Evolutionary conservation across 169 alveolate genomes (phyloP), one percentile per base, ranked within the genome.

Genomic region (Blepharisma undulans): DNA sequence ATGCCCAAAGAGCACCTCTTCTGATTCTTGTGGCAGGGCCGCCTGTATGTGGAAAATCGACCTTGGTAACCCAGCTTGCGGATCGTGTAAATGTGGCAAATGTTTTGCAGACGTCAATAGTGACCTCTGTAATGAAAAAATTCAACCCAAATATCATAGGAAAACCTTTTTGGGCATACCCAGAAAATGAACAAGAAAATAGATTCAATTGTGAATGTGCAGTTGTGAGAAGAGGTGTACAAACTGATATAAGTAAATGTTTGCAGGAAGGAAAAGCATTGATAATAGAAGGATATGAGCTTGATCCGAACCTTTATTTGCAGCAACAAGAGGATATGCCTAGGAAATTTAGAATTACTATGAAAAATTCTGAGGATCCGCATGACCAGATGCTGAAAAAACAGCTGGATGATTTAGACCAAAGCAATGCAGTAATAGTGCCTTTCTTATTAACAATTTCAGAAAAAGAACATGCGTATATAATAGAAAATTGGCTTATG

Each of bases 221-320:
- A 78, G 76, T 87, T 5, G 91, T 92, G 2, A 91, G 95, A 92
- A 91, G 90, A 88, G 97, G 97, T 14, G 92, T 90, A n/a, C 92
- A 92, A n/a, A 93, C 95, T 27, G 97, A 94, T 90, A 92, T 94
- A 6, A 60, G 36, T 21, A 94, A 94, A 80, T 92, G 95, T 77
- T 85, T 94, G 71, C 72, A 74, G 6, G 95, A 94, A 22, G 97
- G 97, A 1, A 94, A 94, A 48, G 92, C 97, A 27, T 84, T 94
- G 6, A 94, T 94, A 29, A 87, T 94, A 29, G 97, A 94, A 82
- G 97, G 97, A 22, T 72, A 84, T 74, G 92, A 91, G 61, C 32
- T 93, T 4, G 80, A 48, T 66, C 96, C 96, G 10, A 30, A 33
- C 29, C 81, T 87, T 36, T 92, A 86, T 87, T 33, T 92, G 66